These are phyloP conservation scores for Cladosporium phlei DNA, from an alignment of 2,329 filamentous ascomycete species.

Conservation along the genomic window DNA sequence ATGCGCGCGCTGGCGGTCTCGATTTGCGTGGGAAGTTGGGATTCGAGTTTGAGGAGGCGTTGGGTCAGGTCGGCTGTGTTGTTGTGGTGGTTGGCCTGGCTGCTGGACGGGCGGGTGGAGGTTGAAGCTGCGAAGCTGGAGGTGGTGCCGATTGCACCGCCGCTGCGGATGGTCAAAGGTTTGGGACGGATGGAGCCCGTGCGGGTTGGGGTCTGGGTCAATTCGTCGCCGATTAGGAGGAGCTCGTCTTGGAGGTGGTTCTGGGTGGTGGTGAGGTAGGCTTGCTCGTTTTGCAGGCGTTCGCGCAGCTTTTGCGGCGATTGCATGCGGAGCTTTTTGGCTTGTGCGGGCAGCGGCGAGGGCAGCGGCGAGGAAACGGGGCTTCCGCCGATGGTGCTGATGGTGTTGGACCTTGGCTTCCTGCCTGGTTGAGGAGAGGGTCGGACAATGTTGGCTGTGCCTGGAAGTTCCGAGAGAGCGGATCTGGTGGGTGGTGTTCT, in stretches of 20 bases:
- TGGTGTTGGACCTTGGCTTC: conserved; percentile 20
- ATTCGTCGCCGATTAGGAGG: conserved; percentile 73
- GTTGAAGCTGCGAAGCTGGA: conserved; percentile 32
- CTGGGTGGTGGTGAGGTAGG: conserved; percentile 65
- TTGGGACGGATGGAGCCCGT: conserved; percentile 14
- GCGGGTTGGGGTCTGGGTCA: conserved; percentile 46
- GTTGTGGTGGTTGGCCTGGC: no score
- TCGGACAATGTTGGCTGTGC: conserved; percentile 52
- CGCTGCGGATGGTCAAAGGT: conserved; percentile 22
- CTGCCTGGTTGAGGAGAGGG: conserved; percentile 47
- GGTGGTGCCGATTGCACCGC: no score
- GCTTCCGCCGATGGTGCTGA: no score
- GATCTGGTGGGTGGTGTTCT: conserved; percentile 36
- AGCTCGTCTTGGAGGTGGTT: conserved; percentile 69
- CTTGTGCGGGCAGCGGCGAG: conserved; percentile 12
- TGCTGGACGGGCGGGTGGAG: conserved; percentile 25
- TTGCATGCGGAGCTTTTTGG: conserved; percentile 63
- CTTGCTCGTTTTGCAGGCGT: conserved; percentile 76
- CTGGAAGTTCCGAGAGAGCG: conserved; percentile 49
- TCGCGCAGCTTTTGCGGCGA: conserved; percentile 68
- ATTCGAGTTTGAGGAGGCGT: conserved; percentile 63
- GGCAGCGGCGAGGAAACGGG: conserved; percentile 21
- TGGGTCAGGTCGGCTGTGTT: conserved; percentile 46
- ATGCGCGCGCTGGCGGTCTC: conserved; percentile 59
- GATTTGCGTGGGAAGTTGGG: conserved; percentile 57